phyloP scores from a whole-genome alignment of 768 basidiomycete genomes.

The Cyclocybe aegerita region DNA sequence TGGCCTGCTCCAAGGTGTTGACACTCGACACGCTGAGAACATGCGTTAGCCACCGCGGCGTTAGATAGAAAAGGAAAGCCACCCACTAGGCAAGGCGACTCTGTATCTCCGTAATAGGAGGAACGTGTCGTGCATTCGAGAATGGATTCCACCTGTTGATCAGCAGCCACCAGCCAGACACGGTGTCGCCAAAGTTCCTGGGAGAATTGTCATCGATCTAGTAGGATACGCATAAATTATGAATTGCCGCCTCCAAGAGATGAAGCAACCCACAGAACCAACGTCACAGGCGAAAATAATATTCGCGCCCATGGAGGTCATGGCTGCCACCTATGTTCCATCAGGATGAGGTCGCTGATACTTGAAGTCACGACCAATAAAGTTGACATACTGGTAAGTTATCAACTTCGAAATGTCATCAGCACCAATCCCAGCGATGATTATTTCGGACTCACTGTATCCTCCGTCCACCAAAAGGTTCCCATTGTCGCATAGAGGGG shows the following conservation, averaged over 20 bases:
- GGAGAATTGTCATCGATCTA: slow-evolving; percentile 95
- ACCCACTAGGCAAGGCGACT: slow-evolving; percentile 92
- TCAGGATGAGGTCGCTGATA: background rate
- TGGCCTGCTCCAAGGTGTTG: slow-evolving; percentile 94
- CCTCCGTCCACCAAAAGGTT: slow-evolving; percentile 90
- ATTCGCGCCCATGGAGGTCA: slow-evolving; percentile 89
- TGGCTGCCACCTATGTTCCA: slow-evolving; percentile 74
- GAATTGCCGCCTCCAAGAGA: background rate
- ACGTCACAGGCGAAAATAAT: slow-evolving; percentile 94
- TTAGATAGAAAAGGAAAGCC: background rate
- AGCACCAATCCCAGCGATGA: background rate
- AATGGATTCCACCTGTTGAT: slow-evolving; percentile 94
- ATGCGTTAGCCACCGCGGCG: slow-evolving; percentile 7
- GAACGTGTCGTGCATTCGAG: slow-evolving; percentile 71
- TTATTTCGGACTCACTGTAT: slow-evolving; percentile 58
- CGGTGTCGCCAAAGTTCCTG: slow-evolving; percentile 89
- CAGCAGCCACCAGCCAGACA: slow-evolving; percentile 96
- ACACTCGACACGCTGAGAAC: slow-evolving; percentile 85
- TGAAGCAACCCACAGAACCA: slow-evolving; percentile 60
- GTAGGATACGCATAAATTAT: slow-evolving; percentile 1
- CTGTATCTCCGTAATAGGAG: slow-evolving; percentile 92
- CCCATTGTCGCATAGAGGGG: slow-evolving; percentile 93
- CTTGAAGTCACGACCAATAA: background rate
- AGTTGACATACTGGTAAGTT: slow-evolving; percentile 70
- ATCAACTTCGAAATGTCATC: slow-evolving; percentile 56